phyloP scores from a whole-genome alignment of 2,329 filamentous ascomycete genomes.

The Trichoderma arundinaceum region DNA sequence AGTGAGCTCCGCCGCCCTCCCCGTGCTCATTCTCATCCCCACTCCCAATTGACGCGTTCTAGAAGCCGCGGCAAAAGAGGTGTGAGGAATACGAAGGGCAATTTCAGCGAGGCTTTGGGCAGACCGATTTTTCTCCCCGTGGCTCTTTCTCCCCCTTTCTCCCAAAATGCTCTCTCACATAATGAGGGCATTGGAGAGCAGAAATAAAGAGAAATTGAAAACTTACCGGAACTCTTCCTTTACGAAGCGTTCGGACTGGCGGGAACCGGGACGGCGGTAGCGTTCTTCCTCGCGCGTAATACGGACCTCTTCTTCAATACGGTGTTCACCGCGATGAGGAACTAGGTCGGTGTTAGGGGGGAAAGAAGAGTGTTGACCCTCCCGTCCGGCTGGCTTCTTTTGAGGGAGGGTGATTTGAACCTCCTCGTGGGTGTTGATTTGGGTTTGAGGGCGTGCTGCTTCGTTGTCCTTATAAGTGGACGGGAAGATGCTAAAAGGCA shows the following conservation, averaged over 20 bases:
- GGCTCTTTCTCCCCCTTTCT: neutral
- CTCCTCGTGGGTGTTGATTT: constrained; percentile 78
- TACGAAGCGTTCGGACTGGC: constrained; percentile 57
- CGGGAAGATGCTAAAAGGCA: constrained; percentile 99
- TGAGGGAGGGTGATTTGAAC: constrained; percentile 76
- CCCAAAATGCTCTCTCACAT: constrained; percentile 1
- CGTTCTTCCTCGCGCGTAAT: constrained; percentile 80
- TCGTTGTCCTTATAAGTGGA: constrained; percentile 81
- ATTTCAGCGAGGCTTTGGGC: constrained; percentile 20
- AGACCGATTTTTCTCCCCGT: constrained; percentile 1
- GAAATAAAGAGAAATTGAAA: neutral
- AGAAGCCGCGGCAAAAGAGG: constrained; percentile 27
- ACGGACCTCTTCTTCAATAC: constrained; percentile 81
- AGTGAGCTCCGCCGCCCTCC: constrained; percentile 28
- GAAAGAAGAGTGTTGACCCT: constrained; percentile 88
- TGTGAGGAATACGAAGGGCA: constrained; percentile 18
- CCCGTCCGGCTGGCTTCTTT: constrained; percentile 90
- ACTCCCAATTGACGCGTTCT: constrained; percentile 29
- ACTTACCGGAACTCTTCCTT: constrained; percentile 62
- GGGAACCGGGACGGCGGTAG: constrained; percentile 72
- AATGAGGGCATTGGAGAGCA: neutral
- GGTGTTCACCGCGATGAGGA: constrained; percentile 67
- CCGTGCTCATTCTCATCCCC: constrained; percentile 15
- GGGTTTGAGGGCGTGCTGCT: constrained; percentile 53
- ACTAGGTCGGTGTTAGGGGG: constrained; percentile 58